Evolutionary conservation across 2,329 filamentous ascomycete genomes (phyloP), one percentile per base, ranked within the genome.

Genomic region (Phialophora verrucosa): DNA sequence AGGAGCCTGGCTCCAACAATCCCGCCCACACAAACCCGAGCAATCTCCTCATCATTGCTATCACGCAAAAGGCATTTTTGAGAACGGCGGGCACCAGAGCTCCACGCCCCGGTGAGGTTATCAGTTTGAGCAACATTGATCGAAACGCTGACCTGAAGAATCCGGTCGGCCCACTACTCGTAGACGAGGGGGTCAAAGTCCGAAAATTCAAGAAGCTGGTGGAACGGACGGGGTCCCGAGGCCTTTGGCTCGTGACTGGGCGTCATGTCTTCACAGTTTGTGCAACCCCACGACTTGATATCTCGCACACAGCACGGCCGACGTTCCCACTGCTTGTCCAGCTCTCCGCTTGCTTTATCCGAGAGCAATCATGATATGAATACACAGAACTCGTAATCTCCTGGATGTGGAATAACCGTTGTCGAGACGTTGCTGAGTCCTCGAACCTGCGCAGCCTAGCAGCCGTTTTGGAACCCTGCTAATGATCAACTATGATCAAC

Each of bases 161-260:
- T n/a, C 14, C 17, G 6, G 17, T 17, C 14, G 38, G 38, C 17
- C 17, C 14, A n/a, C 38, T 5, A n/a, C n/a, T n/a, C n/a, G n/a
- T n/a, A 60, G 17, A 23, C 35, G 49, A 61, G 47, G 59, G 59
- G 29, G 17, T 25, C 20, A 38, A 59, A 20, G 8, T 53, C 27
- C 4, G 20, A 59, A 51, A 29, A n/a, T n/a, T n/a, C 38, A n/a
- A 44, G 38, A 44, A 44, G 17, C 14, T 31, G 27, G 42, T 49
- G 17, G 57, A 20, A 59, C 14, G 44, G 31, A 49, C 47, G 47
- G 54, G 59, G 44, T 53, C n/a, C 47, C 31, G 49, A 61, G 32
- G 20, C 49, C n/a, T 54, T 53, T n/a, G 32, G 17, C 29, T 49
- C 25, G 42, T 50, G 29, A 50, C 42, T 49, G 29, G n/a, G 57